A percentile compares a stretch with the other conserved stretches of the same genome.
Evolutionary conservation across 345 rosid species (phyloP).

Genomic region (Bruguiera parviflora): DNA sequence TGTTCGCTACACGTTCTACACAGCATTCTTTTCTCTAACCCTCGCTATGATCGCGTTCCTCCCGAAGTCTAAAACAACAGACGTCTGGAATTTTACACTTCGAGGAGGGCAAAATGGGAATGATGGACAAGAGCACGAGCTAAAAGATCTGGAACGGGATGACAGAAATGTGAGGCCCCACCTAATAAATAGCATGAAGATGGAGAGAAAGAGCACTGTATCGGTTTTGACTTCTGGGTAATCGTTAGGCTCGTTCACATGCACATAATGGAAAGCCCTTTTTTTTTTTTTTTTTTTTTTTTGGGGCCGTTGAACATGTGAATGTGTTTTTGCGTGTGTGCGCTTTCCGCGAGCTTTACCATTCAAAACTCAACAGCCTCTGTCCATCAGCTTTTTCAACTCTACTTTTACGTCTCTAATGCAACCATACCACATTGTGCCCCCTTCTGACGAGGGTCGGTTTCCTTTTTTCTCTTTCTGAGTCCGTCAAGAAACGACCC

Average conservation of each 20-base stretch:
- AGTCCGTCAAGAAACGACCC: no score
- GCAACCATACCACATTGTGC: slow-evolving; percentile 16
- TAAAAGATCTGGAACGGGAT: no score
- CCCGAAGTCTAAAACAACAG: no score
- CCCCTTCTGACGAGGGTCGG: slow-evolving; percentile 11
- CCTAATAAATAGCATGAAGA: no score
- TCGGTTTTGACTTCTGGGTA: slow-evolving; percentile 18
- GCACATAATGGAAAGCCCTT: slow-evolving; percentile 15
- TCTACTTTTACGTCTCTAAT: slow-evolving; percentile 31
- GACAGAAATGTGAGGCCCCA: no score
- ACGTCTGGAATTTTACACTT: no score
- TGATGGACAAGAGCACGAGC: no score
- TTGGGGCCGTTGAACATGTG: background rate
- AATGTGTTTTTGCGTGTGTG: background rate
- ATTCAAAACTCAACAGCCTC: background rate
- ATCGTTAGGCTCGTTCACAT: slow-evolving; percentile 49
- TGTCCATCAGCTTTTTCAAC: slow-evolving; percentile 15
- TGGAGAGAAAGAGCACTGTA: no score
- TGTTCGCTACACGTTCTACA: no score
- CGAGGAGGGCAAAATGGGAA: no score
- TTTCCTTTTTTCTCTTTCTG: background rate
- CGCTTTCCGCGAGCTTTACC: slow-evolving; percentile 38
- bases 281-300: background rate
- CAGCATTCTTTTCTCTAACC: no score
- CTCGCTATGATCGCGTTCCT: no score